Conservation (phyloP, 176 grass and related monocot species). For the Phoenix dactylifera region DNA sequence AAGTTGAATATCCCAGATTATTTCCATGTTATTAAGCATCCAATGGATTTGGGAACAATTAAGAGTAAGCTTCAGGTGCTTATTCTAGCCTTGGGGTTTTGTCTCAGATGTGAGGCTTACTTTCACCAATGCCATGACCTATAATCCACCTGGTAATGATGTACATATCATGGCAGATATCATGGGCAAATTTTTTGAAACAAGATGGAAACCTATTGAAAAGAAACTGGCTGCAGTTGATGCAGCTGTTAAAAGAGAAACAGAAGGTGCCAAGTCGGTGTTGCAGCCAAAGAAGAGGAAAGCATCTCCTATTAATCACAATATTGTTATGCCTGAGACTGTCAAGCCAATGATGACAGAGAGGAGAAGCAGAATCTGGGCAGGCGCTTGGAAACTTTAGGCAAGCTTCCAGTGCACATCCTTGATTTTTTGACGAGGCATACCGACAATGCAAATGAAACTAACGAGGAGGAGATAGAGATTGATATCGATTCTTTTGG, state of each 20-base stretch:
- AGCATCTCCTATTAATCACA: conserved; percentile 37
- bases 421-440: conserved; percentile 67
- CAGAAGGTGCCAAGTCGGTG: conserved; percentile 31
- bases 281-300: conserved; percentile 69
- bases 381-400: conserved; percentile 46
- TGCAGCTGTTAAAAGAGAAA: conserved; percentile 36
- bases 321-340: conserved; percentile 21
- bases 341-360: conserved; percentile 42
- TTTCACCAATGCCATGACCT: conserved; percentile 73
- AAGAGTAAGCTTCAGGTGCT: conserved; percentile 48
- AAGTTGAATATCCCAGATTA: conserved; percentile 89
- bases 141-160: conserved; percentile 62
- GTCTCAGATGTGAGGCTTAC: conserved; percentile 81
- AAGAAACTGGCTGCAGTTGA: conserved; percentile 50
- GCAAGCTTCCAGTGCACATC: conserved; percentile 53
- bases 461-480: conserved; percentile 64
- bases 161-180: conserved; percentile 79
- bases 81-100: conserved; percentile 67
- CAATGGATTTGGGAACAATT: conserved; percentile 94
- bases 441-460: conserved; percentile 34
- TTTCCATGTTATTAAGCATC: conserved; percentile 66
- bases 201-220: conserved; percentile 76
- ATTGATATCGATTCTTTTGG: conserved; percentile 68
- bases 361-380: conserved; percentile 61
- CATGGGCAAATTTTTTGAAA: conserved; percentile 71